Conservation (phyloP, 257 asterid species). For the Penstemon newberryi region DNA sequence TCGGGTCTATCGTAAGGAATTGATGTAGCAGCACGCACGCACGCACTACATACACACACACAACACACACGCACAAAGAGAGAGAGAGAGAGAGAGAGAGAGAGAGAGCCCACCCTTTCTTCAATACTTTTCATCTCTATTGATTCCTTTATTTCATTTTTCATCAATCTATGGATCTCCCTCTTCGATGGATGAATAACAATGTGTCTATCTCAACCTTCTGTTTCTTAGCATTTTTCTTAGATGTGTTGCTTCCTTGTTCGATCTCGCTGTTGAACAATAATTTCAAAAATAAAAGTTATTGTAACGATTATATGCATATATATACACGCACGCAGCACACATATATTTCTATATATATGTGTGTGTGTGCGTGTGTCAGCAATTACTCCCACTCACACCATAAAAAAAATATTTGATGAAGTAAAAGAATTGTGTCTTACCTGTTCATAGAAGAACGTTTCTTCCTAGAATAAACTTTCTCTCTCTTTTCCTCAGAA, state of each 20-base stretch:
- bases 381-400: conserved; percentile 18
- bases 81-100: conserved; percentile 19
- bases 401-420: not conserved
- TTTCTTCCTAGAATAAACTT: conserved; percentile 36
- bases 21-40: not conserved
- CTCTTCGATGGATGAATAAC: conserved; percentile 59
- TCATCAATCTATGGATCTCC: conserved; percentile 74
- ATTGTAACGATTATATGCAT: not conserved
- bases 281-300: conserved; percentile 16
- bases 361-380: not conserved
- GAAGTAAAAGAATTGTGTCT: conserved; percentile 10
- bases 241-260: conserved; percentile 38
- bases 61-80: not conserved
- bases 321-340: not conserved
- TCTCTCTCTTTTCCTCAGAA: conserved; percentile 33
- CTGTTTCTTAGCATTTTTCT: conserved; percentile 57
- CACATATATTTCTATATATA: not conserved
- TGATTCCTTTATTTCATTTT: conserved; percentile 70
- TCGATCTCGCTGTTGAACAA: conserved; percentile 54
- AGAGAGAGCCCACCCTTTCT: conserved; percentile 62
- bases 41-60: not conserved
- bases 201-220: conserved; percentile 41
- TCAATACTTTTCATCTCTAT: conserved; percentile 64
- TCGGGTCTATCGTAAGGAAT: no score
- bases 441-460: conserved; percentile 62